These are phyloP conservation scores for Limonium bicolor DNA, from an alignment of 148 eudicot species.

Conservation along the genomic window DNA sequence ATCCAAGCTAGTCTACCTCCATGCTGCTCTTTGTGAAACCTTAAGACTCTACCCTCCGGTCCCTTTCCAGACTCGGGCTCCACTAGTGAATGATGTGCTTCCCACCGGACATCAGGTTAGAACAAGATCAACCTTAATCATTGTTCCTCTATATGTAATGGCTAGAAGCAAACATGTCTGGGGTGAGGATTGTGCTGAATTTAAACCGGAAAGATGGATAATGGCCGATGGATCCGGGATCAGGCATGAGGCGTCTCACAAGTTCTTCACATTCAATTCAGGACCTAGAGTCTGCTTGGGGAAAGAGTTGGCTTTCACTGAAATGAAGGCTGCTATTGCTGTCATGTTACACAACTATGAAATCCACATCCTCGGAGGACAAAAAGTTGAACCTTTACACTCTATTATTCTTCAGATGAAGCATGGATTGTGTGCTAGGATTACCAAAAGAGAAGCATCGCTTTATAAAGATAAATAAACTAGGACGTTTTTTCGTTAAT, in stretches of 20 bases:
- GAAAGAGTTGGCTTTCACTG: neutral
- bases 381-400: neutral
- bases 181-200: constrained; percentile 19
- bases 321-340: neutral
- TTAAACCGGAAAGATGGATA: constrained; percentile 24
- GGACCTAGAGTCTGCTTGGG: constrained; percentile 1
- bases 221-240: constrained; percentile 1
- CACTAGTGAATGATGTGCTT: constrained; percentile 7
- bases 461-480: no score
- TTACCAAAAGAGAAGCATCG: no score
- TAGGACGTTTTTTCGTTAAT: no score
- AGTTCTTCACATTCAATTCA: neutral
- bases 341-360: constrained; percentile 10
- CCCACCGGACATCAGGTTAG: constrained; percentile 17
- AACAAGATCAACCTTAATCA: constrained; percentile 1
- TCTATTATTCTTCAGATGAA: neutral
- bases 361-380: neutral
- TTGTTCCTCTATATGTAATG: constrained; percentile 13
- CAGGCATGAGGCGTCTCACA: neutral
- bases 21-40: constrained; percentile 9
- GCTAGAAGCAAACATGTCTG: constrained; percentile 12
- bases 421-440: neutral
- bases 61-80: constrained; percentile 9
- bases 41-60: constrained; percentile 15
- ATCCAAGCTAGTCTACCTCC: constrained; percentile 13